Evolutionary conservation across 352 stramenopile species (phyloP).

Genomic region (Pythium plurisporium): DNA sequence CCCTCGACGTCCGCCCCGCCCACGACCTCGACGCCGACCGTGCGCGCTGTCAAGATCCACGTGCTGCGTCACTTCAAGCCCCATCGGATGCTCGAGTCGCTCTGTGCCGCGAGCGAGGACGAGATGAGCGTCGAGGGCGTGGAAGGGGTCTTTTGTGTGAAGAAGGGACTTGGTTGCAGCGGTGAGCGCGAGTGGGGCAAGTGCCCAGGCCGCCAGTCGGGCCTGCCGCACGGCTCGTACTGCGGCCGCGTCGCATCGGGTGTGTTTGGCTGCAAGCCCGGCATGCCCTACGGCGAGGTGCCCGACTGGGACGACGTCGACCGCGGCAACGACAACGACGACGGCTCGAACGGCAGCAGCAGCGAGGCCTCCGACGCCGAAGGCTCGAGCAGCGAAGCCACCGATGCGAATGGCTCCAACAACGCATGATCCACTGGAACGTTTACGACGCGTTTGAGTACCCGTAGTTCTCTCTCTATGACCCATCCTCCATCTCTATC

Average conservation of each 20-base stretch:
- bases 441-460: not conserved
- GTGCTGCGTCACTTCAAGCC: too few species aligned
- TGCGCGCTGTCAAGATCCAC: not conserved
- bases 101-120: conserved; percentile 4
- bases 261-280: conserved; percentile 29
- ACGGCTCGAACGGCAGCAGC: not conserved
- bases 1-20: not conserved
- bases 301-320: conserved; percentile 7
- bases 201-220: conserved; percentile 30
- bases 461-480: too few species aligned
- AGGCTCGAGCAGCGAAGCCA: not conserved
- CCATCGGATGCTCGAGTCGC: not conserved
- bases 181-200: conserved; percentile 17
- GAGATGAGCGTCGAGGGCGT: conserved; percentile 37
- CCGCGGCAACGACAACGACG: not conserved
- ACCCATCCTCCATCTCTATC: too few species aligned
- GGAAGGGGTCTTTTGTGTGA: conserved; percentile 32
- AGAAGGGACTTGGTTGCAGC: conserved; percentile 21
- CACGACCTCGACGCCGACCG: not conserved
- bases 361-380: not conserved
- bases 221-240: conserved; percentile 31
- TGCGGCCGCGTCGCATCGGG: conserved; percentile 22
- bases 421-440: not conserved
- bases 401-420: not conserved
- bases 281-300: conserved; percentile 8